phyloP scores from a whole-genome alignment of 2,329 filamentous ascomycete genomes.

The Xylariaceae sp. region DNA sequence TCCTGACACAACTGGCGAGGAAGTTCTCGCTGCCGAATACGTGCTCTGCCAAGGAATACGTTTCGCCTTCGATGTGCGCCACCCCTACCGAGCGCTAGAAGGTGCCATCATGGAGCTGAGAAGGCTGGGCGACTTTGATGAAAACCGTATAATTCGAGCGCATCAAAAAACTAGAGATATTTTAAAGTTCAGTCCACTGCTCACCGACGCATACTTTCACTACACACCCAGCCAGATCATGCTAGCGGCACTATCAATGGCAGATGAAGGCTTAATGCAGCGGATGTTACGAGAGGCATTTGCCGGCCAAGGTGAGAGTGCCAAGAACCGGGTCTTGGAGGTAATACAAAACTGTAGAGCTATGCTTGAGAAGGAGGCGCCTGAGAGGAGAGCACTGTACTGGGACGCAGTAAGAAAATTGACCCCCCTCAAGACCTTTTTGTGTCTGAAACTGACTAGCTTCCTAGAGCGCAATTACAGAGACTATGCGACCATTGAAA shows the following conservation, averaged over 20 bases:
- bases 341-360: conserved; percentile 58
- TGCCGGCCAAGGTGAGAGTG: conserved; percentile 34
- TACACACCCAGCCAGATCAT: conserved; percentile 95
- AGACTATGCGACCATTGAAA: conserved; percentile 62
- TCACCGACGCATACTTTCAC: conserved; percentile 97
- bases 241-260: conserved; percentile 78
- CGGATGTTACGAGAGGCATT: conserved; percentile 52
- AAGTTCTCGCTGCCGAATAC: conserved; percentile 90
- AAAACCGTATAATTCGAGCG: conserved; percentile 60
- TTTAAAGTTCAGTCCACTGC: conserved; percentile 78
- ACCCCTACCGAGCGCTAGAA: conserved; percentile 87
- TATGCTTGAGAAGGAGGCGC: conserved; percentile 62
- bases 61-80: conserved; percentile 91
- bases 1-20: conserved; percentile 73
- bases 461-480: conserved; percentile 51
- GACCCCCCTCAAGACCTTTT: too few relatives aligned
- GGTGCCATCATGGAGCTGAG: conserved; percentile 84
- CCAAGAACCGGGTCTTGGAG: conserved; percentile 54
- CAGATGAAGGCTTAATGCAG: conserved; percentile 68
- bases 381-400: conserved; percentile 59
- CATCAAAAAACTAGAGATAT: conserved; percentile 76
- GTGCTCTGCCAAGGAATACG: conserved; percentile 88
- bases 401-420: conserved; percentile 56
- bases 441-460: conserved; percentile 25
- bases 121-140: conserved; percentile 67